Conservation (phyloP, 2,329 filamentous ascomycete species). For the Venturia oleaginea region DNA sequence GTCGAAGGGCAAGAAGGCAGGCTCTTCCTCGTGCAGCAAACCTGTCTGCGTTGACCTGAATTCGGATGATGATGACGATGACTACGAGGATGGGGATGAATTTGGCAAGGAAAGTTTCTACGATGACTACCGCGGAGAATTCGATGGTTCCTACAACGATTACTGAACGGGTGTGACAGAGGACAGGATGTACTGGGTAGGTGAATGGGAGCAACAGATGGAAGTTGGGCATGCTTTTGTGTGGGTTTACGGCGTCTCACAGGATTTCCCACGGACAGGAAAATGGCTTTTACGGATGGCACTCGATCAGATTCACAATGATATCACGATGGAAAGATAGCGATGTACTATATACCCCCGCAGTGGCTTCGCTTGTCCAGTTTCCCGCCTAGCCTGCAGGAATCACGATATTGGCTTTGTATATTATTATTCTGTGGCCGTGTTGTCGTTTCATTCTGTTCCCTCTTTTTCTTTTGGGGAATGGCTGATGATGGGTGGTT, state of each 20-base stretch:
- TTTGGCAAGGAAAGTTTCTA: slow-evolving; percentile 2
- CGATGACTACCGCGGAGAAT: background rate
- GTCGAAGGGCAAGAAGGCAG: background rate
- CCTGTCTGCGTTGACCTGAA: background rate
- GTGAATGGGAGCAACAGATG: background rate
- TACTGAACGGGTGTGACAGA: background rate
- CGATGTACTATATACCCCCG: background rate
- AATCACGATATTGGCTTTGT: too few species aligned
- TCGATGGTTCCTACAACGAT: background rate
- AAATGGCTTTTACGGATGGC: background rate
- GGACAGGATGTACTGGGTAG: background rate
- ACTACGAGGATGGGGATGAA: background rate
- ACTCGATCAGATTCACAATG: background rate
- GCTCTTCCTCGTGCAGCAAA: background rate
- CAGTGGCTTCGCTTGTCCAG: too few species aligned
- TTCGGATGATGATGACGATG: background rate
- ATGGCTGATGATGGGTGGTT: too few species aligned
- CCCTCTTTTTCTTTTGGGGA: background rate
- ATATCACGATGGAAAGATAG: background rate
- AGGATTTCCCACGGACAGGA: background rate
- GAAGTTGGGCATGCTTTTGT: background rate
- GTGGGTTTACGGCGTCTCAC: background rate
- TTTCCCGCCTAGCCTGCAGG: too few species aligned
- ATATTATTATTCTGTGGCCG: background rate
- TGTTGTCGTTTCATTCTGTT: background rate